Base-by-base conservation (phyloP, 257 asterid species). In the Plectranthus barbatus region DNA sequence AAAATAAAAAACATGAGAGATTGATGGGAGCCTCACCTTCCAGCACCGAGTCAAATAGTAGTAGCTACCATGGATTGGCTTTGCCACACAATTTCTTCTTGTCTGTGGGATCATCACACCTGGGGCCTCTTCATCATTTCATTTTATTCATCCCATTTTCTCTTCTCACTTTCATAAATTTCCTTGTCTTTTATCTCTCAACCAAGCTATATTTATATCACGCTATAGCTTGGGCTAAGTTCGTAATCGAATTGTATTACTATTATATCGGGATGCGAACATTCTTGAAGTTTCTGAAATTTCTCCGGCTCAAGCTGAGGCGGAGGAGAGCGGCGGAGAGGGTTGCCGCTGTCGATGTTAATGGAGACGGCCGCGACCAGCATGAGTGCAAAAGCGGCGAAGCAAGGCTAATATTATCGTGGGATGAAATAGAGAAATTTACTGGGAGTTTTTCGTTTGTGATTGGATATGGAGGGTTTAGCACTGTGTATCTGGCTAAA, bases 401-500 rank as follows among this genome's bases (percentile, higher is more conserved):
- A 49, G 41, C 60, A 54, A 56, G 26, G 50, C 0, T 24, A 0
- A 0, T 53, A 4, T 72, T 63, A 17, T 55, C 69, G 10, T 78
- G 85, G 77, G 67, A 64, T 5, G 77, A 88, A 33, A 64, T 83
- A 51, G 51, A 74, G 68, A 78, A 20, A 13, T 26, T 60, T 31
- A 78, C 84, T 7, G 51, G 39, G 64, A 62, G 75, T 57, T 85
- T 85, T 57, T 72, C 88, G 19, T 1, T 49, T 9, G 79, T 83
- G 31, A 77, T 88, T 12, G 96, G 90, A 1, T 74, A 71, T 19
- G 96, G 95, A 21, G 96, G 96, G 1, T 85, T 81, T 29, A 86
- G 95, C 60, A 83, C 77, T 0, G 96, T 88, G 0, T 88, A 81
- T 70, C 79, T 88, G 8, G 94, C 88, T 42, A 66, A 66, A 1